Evolutionary conservation across 2,329 filamentous ascomycete genomes (phyloP).

Genomic region (Rhytidhysteron rufulum): DNA sequence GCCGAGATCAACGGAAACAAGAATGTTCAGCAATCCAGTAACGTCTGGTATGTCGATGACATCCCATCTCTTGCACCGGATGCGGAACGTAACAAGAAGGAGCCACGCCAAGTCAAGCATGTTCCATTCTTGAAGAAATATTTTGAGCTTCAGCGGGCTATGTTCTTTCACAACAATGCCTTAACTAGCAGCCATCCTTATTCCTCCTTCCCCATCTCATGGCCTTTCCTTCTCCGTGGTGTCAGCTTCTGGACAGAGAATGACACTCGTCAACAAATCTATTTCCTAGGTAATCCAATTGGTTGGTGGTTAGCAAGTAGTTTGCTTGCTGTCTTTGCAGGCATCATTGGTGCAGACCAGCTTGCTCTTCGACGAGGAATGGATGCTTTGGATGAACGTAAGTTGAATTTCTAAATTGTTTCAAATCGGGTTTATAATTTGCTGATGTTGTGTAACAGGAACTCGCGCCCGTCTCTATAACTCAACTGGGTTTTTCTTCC

Average conservation of each 20-base stretch:
- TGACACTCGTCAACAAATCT: conserved; percentile 93
- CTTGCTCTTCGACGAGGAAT: conserved; percentile 87
- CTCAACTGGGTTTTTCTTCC: conserved; percentile 98
- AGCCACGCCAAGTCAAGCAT: conserved; percentile 73
- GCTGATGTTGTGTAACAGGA: conserved; percentile 46
- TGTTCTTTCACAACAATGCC: conserved; percentile 99
- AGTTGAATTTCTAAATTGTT: conserved; percentile 44
- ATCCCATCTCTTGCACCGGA: conserved; percentile 74
- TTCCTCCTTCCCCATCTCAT: conserved; percentile 89
- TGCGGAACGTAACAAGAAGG: conserved; percentile 69
- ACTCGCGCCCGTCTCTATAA: conserved; percentile 94
- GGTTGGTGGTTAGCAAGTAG: conserved; percentile 97
- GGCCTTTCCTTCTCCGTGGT: conserved; percentile 94
- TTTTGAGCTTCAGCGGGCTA: conserved; percentile 91
- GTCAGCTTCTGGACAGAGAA: conserved; percentile 99
- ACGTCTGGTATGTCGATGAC: conserved; percentile 91
- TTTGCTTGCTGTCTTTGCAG: conserved; percentile 86
- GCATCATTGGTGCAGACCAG: conserved; percentile 89
- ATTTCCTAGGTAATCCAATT: conserved; percentile 94
- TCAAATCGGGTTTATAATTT: background rate
- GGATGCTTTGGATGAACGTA: conserved; percentile 89
- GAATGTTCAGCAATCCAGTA: conserved; percentile 82
- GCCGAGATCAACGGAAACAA: conserved; percentile 99
- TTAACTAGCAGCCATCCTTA: conserved; percentile 97
- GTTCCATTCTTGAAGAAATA: conserved; percentile 91